These are phyloP conservation scores for Blepharisma stoltei DNA, from an alignment of 73 alveolate species.

Conservation along the genomic window DNA sequence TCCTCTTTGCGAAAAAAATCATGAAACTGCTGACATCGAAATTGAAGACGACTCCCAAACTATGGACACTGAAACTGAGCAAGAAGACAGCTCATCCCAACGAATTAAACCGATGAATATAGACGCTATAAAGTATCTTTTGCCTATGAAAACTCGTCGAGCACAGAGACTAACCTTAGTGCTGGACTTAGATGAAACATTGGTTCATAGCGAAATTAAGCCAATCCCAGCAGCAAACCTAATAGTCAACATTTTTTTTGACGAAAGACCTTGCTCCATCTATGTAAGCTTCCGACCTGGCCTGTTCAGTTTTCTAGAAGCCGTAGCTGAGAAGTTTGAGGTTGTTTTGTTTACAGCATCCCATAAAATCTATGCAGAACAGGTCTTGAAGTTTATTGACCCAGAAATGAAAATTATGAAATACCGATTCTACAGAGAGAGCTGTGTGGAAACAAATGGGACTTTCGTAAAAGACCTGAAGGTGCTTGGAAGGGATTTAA, in stretches of 20 bases:
- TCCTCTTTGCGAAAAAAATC: too few relatives aligned
- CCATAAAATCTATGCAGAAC: conserved; percentile 60
- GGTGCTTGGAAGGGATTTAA: conserved; percentile 52
- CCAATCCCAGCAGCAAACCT: conserved; percentile 18
- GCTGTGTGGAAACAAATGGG: conserved; percentile 59
- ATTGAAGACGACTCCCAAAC: conserved; percentile 33
- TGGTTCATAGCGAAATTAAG: conserved; percentile 48
- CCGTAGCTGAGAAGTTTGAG: conserved; percentile 53
- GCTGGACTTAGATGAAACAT: conserved; percentile 67
- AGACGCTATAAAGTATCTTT: conserved; percentile 21
- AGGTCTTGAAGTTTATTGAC: conserved; percentile 63
- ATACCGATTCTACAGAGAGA: conserved; percentile 62
- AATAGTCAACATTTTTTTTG: conserved; percentile 6
- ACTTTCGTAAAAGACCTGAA: conserved; percentile 65
- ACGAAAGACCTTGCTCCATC: conserved; percentile 45
- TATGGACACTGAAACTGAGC: conserved; percentile 26
- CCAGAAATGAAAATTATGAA: conserved; percentile 50
- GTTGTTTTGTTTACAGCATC: conserved; percentile 67
- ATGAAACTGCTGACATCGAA: conserved; percentile 31
- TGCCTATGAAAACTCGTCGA: conserved; percentile 15
- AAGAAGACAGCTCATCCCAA: conserved; percentile 20
- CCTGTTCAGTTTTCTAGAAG: conserved; percentile 77
- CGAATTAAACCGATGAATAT: neutral
- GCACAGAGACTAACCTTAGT: conserved; percentile 44
- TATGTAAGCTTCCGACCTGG: conserved; percentile 88